Evolutionary conservation across 768 basidiomycete species (phyloP), one percentile per base, ranked within the genome.

Genomic region (Panaeolus cyanescens): DNA sequence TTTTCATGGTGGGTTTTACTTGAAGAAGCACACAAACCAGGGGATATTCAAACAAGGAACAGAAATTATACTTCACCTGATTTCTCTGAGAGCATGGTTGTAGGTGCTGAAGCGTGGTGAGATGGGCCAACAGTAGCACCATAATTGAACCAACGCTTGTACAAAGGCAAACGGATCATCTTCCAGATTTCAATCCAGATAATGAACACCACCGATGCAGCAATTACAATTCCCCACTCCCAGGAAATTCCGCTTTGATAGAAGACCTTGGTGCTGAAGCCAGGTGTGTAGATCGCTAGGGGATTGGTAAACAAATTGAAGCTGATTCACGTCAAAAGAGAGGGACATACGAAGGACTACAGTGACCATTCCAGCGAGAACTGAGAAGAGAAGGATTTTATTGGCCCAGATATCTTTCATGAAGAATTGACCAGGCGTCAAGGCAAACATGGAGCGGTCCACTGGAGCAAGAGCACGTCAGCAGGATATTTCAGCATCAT

Each of bases 161-260:
- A 76, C 57, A 76, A 54, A 3, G 64, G 65, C 56, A 62, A 69
- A 30, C 75, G 64, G 25, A 71, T 63, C 10, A 79, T 30, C 64
- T 79, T 79, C 78, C 78, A 78, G 5, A 78, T n/a, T 59, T 79
- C 78, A 59, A 72, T 73, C 72, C 73, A 76, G 1, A 69, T 60
- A 13, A 79, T 63, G 59, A 77, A 79, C 1, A 72, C 62, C 15
- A 75, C 32, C 7, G 77, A 73, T 76, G 77, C 73, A 33, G 73
- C 77, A 32, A 74, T 59, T 7, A 76, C 75, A 22, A 79, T 59
- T 7, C 74, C 76, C 77, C 78, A 79, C 60, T 79, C 78, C 77
- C 77, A 78, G 4, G 68, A 59, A 17, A 79, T 78, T 13, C 73
- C 71, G 10, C 61, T 68, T 59, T 77, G 78, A 57, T 78, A 77